A percentile compares a stretch with the other conserved stretches of the same genome.
Conservation (phyloP, 345 rosid genomes). For the Euphorbia tirucalli region DNA sequence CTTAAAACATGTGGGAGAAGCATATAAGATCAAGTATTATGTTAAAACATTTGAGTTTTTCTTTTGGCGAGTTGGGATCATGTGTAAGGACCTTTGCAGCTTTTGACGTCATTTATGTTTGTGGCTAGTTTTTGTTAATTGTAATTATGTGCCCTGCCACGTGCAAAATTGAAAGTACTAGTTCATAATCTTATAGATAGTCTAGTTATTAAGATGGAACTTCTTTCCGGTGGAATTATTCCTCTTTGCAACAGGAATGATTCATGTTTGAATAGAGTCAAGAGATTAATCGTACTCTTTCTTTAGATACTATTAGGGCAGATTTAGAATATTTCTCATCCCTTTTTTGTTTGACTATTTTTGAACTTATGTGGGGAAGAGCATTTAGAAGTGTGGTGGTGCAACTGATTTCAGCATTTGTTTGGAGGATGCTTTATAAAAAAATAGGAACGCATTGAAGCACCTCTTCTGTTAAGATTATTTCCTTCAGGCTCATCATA, state of each 20-base stretch:
- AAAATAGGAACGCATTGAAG: background rate
- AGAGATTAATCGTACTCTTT: background rate
- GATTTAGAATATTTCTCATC: background rate
- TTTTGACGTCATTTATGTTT: background rate
- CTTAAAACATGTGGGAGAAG: background rate
- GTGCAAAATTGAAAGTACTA: background rate
- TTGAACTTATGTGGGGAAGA: background rate
- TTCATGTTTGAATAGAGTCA: background rate
- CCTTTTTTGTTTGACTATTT: background rate
- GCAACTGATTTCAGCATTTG: slow-evolving; percentile 8
- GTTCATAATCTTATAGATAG: background rate
- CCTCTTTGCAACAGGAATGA: background rate
- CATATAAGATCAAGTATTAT: background rate
- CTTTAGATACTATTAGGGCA: background rate
- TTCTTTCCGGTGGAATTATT: background rate
- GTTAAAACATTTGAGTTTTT: background rate
- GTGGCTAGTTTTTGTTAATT: background rate
- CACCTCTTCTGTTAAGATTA: background rate
- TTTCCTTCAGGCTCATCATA: background rate
- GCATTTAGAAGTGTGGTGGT: background rate
- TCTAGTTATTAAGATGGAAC: background rate
- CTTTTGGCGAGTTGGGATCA: background rate
- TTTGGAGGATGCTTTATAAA: background rate
- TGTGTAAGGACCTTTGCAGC: background rate
- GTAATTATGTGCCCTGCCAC: background rate